Base-by-base conservation (phyloP, 2,329 filamentous ascomycete genomes). In the Cercospora brassicicola region DNA sequence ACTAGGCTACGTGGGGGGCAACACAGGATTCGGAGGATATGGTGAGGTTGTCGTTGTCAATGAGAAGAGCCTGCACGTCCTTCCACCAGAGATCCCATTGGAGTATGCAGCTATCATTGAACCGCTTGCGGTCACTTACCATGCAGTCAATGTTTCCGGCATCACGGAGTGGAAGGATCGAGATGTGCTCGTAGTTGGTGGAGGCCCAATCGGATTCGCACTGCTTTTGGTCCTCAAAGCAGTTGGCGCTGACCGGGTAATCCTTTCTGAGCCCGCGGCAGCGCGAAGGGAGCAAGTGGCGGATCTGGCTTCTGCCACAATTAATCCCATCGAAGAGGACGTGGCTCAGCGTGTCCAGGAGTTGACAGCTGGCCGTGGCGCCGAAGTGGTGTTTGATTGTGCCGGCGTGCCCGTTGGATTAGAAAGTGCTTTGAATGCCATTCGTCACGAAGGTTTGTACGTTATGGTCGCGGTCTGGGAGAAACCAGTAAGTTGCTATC, bases 381-480 rank as follows among this genome's bases (percentile, higher is more conserved):
- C 69, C n/a, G 67, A 74, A 48, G 63, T 75, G 7, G 71, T 72
- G 2, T 73, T 75, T 59, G 73, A 75, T 67, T 73, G 71, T 59
- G 72, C 72, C 6, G 71, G 72, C 1, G 67, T 73, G 13, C 30
- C 60, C 20, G 45, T 59, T 9, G 71, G 66, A 18, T 48, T 74
- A n/a, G 56, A 71, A 48, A 68, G 67, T 48, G 72, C 64, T 11
- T 66, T 74, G 31, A 67, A 72, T 53, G 72, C 72, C 13, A 33
- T 74, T 42, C 59, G 68, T 8, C 59, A 68, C 13, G 60, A 70
- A 33, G 72, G 71, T 1, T 64, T 69, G 39, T 73, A 73, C 53
- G 65, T 74, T 10, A 75, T 71, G 67, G 69, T 74, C 23, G 72
- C 73, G n/a, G 70, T 68, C 8, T 73, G 72, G 72, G 71, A 72